Base-by-base conservation (phyloP, 2,329 filamentous ascomycete species). In the Clarireedia hainanense region DNA sequence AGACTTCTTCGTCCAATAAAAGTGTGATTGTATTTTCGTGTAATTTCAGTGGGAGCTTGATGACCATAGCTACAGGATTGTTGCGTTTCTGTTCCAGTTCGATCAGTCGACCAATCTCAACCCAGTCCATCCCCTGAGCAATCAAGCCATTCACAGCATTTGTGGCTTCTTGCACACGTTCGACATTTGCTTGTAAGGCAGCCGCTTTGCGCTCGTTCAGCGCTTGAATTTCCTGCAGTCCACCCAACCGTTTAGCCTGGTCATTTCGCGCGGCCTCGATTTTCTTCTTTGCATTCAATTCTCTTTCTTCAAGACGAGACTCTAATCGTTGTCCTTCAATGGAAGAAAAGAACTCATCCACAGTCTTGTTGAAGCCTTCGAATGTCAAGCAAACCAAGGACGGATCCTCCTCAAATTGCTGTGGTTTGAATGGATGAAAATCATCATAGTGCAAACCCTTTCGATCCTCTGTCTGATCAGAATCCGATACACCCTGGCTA, bases 271-370 rank as follows among this genome's bases (percentile, higher is more conserved):
- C 90, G n/a, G 87, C 81, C 39, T 96, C 89, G 3, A 99, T 77
- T 69, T 95, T 96, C 66, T 83, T 83, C 71, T 86, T 88, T 3
- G 94, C 94, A 4, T 80, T 78, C 20, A 86, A 83, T 70, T 99
- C 91, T 49, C 86, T 83, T 69, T 97, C 92, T 4, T 83, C 83
- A 4, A 97, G 74, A 52, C 84, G 81, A 1, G 89, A 95, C 69
- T 95, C 88, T 1, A 97, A 77, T 68, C 89, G 95, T 69, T 96
- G 92, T 0, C 91, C 90, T 72, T 99, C 94, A 26, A 97, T 82
- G 0, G 92, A 97, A 0, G 94, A 97, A 70, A 95, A 97, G 74
- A 96, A 99, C 63, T 96, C 89, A 68, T 99, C 94, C 0, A 96
- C 91, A 0, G 91, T 94, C 67, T 87, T 88, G 70, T 96, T 96